Conservation (phyloP, 2,329 filamentous ascomycete species). For the Didymella glomerata region DNA sequence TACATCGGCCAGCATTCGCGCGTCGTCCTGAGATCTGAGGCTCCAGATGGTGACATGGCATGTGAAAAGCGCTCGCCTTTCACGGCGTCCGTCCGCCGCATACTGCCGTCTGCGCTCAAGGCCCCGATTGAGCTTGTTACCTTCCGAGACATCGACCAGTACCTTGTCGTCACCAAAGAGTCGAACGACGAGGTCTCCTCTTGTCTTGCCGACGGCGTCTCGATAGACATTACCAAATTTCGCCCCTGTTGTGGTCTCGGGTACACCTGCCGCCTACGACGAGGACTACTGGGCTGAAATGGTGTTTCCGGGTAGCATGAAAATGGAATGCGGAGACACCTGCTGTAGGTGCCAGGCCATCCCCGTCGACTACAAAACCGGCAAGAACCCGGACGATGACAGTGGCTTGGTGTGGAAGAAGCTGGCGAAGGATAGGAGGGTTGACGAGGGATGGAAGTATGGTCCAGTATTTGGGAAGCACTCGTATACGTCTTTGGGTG, state of each 20-base stretch:
- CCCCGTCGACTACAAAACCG: slow-evolving; percentile 75
- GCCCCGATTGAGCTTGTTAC: slow-evolving; percentile 48
- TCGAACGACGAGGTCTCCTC: slow-evolving; percentile 29
- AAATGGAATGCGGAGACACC: slow-evolving; percentile 54
- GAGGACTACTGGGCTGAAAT: slow-evolving; percentile 79
- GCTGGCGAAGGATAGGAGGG: slow-evolving; percentile 73
- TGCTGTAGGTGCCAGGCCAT: slow-evolving; percentile 74
- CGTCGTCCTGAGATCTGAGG: slow-evolving; percentile 68
- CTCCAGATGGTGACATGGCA: slow-evolving; percentile 50
- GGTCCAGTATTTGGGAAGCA: background rate
- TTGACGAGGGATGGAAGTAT: slow-evolving; percentile 59
- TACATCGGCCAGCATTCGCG: slow-evolving; percentile 71
- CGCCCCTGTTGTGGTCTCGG: slow-evolving; percentile 73
- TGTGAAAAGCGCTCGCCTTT: slow-evolving; percentile 18
- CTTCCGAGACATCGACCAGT: slow-evolving; percentile 31
- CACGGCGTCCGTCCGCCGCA: slow-evolving; percentile 44
- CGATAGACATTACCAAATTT: slow-evolving; percentile 73
- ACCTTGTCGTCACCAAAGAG: slow-evolving; percentile 29
- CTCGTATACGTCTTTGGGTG: background rate
- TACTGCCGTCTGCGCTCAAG: slow-evolving; percentile 45
- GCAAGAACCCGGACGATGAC: slow-evolving; percentile 65
- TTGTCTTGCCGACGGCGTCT: slow-evolving; percentile 58
- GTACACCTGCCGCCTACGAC: slow-evolving; percentile 65
- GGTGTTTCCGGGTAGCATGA: slow-evolving; percentile 51
- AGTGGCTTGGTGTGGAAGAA: slow-evolving; percentile 72